These are phyloP conservation scores for Pseudopithomyces chartarum DNA, from an alignment of 2,329 filamentous ascomycete species.

Conservation along the genomic window DNA sequence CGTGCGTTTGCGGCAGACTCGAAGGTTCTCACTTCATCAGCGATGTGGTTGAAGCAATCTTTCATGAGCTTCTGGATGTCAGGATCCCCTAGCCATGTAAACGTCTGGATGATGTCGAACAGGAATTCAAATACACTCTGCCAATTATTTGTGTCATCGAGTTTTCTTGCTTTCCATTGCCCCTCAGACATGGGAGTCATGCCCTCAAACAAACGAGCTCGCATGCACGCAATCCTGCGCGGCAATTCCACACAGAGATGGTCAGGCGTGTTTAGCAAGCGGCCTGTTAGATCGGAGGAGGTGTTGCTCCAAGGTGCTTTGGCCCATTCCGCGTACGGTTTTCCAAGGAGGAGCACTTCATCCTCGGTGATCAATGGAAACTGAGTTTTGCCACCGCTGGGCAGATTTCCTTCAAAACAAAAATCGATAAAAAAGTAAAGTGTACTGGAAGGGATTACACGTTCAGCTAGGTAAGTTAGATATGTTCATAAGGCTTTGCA, in stretches of 20 bases:
- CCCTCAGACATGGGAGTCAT: constrained; percentile 10
- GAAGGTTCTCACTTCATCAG: constrained; percentile 1
- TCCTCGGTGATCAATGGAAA: constrained; percentile 3
- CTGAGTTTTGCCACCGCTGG: neutral
- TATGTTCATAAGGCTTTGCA: too few species aligned
- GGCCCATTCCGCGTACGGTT: constrained; percentile 7
- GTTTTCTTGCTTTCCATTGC: constrained; percentile 7
- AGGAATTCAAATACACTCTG: constrained; percentile 6
- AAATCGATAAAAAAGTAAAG: constrained; percentile 7
- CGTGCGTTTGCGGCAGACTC: constrained; percentile 7
- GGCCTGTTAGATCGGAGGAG: neutral
- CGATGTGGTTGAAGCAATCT: constrained; percentile 7
- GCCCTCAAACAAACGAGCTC: constrained; percentile 7
- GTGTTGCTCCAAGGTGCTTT: neutral
- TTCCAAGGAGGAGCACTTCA: neutral
- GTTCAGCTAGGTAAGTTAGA: constrained; percentile 5
- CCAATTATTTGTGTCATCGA: constrained; percentile 8
- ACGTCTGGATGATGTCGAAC: neutral
- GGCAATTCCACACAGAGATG: neutral
- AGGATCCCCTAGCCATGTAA: constrained; percentile 1
- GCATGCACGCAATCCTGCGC: neutral
- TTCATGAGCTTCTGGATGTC: neutral
- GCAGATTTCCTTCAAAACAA: constrained; percentile 7
- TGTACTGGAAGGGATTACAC: neutral
- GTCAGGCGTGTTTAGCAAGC: neutral